A percentile compares a stretch with the other conserved stretches of the same genome.
Evolutionary conservation across 768 basidiomycete species (phyloP).

Genomic region (Boletus rex-veris): DNA sequence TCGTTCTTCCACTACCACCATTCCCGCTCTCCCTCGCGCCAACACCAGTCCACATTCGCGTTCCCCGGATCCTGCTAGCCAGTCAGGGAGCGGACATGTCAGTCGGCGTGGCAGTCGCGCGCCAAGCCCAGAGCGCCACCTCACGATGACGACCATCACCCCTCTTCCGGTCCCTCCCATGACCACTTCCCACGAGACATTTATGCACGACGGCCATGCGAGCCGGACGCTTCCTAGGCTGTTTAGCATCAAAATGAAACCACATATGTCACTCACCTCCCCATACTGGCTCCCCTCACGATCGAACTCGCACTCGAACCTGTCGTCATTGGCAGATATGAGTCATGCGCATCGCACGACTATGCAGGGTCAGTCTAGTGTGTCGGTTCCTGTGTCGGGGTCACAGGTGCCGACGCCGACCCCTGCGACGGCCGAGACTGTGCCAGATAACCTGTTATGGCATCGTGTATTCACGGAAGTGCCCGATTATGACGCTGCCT

Average conservation of each 20-base stretch:
- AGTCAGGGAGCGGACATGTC: conserved; percentile 23
- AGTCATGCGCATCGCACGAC: conserved; percentile 2
- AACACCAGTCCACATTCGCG: conserved; percentile 14
- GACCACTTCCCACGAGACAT: conserved; percentile 41
- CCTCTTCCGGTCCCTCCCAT: conserved; percentile 1
- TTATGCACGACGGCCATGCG: conserved; percentile 49
- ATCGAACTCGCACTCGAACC: conserved; percentile 34
- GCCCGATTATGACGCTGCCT: conserved; percentile 82
- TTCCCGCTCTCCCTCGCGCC: conserved; percentile 22
- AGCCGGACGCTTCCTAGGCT: conserved; percentile 51
- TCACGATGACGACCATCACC: conserved; percentile 7
- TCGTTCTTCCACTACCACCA: conserved; percentile 40
- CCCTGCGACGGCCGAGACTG: conserved; percentile 14
- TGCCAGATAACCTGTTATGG: conserved; percentile 38
- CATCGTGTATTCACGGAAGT: conserved; percentile 71
- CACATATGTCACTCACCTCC: conserved; percentile 45
- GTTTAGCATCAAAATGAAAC: conserved; percentile 61
- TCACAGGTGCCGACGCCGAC: conserved; percentile 2
- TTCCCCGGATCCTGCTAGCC: conserved; percentile 26
- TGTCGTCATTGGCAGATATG: conserved; percentile 11
- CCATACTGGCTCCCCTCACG: conserved; percentile 41
- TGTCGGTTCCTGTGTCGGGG: background rate
- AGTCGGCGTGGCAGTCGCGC: conserved; percentile 46
- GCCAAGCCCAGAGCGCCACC: conserved; percentile 53
- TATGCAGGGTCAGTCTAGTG: background rate